A percentile compares a stretch with the other conserved stretches of the same genome.
Evolutionary conservation across 306 rosid species (phyloP).

Genomic region (Comarum palustre): DNA sequence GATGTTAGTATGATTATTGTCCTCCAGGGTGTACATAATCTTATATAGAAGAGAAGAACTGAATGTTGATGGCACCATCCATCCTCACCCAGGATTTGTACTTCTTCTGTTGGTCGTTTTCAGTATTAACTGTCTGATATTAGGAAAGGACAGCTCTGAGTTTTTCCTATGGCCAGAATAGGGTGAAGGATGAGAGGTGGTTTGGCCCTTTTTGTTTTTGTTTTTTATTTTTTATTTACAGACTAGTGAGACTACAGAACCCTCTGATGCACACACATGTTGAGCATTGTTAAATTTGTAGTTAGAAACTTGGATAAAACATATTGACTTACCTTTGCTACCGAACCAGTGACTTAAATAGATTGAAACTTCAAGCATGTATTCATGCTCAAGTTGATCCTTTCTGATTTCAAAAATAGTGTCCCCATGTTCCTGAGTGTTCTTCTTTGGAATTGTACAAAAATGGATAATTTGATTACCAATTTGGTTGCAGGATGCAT

Average conservation of each 20-base stretch:
- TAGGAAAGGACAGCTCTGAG: not conserved
- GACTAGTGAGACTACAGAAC: not conserved
- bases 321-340: not conserved
- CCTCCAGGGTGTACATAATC: not conserved
- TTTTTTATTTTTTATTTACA: not conserved
- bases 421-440: not conserved
- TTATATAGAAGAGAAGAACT: not conserved
- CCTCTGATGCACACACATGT: not conserved
- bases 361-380: not conserved
- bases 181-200: not conserved
- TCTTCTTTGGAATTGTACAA: not conserved
- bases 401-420: not conserved
- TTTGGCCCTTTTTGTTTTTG: not conserved
- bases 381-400: not conserved
- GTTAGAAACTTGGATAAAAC: not conserved
- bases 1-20: not conserved
- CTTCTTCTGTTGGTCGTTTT: not conserved
- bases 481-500: conserved; percentile 23
- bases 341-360: not conserved
- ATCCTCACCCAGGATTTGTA: not conserved
- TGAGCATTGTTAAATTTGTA: not conserved
- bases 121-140: conserved; percentile 1
- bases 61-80: conserved; percentile 8
- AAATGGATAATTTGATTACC: not conserved
- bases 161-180: not conserved